These are phyloP conservation scores for Nothophytophthora sp. DNA, from an alignment of 352 stramenopile species.

Conservation along the genomic window DNA sequence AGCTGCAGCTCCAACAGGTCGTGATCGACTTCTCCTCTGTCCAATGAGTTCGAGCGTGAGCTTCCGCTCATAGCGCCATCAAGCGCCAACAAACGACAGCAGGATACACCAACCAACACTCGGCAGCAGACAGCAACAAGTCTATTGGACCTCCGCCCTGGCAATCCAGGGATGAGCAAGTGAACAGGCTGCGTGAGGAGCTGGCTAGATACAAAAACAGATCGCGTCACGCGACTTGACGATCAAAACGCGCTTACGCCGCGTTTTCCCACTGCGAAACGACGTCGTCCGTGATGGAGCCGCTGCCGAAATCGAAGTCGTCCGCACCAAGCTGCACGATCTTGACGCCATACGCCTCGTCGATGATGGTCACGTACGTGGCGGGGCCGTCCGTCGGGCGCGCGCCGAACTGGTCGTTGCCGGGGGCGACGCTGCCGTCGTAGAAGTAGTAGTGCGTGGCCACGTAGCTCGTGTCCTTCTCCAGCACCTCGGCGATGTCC, in stretches of 20 bases:
- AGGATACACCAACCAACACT: slow-evolving; percentile 1
- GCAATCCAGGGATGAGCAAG: slow-evolving; percentile 10
- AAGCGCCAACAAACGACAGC: slow-evolving; percentile 7
- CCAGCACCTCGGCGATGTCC: slow-evolving; percentile 75
- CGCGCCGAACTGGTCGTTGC: slow-evolving; percentile 62
- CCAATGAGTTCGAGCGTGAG: slow-evolving; percentile 14
- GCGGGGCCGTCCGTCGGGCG: slow-evolving; percentile 44
- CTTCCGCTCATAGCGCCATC: slow-evolving; percentile 3
- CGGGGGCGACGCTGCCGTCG: slow-evolving; percentile 49
- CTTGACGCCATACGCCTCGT: slow-evolving; percentile 69
- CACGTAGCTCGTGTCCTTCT: slow-evolving; percentile 57
- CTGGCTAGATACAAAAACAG: slow-evolving; percentile 18
- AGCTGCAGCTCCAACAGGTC: slow-evolving; percentile 52
- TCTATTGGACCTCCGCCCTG: slow-evolving; percentile 7
- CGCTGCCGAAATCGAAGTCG: slow-evolving; percentile 66
- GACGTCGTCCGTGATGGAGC: slow-evolving; percentile 50
- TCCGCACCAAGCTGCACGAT: slow-evolving; percentile 53
- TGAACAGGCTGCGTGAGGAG: not conserved
- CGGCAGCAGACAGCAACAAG: not conserved
- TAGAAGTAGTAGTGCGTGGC: slow-evolving; percentile 87
- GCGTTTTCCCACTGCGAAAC: slow-evolving; percentile 58
- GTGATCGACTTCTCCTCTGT: slow-evolving; percentile 71
- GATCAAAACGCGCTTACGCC: slow-evolving; percentile 10
- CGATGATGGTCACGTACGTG: slow-evolving; percentile 78
- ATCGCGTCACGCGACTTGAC: no score